A percentile compares a stretch with the other conserved stretches of the same genome.
These are phyloP conservation scores for Trametopsis cervina DNA, from an alignment of 768 basidiomycete genomes.

Conservation along the genomic window DNA sequence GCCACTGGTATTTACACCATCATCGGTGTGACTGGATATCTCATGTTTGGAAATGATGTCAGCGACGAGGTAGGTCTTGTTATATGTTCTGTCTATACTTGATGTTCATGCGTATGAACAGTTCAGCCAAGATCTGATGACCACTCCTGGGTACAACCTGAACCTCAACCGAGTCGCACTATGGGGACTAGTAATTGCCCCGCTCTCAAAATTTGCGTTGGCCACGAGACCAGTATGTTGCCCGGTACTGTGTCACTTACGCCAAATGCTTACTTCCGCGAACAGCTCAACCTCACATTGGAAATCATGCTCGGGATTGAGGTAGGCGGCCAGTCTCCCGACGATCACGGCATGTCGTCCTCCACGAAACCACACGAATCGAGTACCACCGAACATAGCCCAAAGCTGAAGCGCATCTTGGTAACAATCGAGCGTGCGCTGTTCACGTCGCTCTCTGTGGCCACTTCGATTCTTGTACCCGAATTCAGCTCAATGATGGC, in stretches of 20 bases:
- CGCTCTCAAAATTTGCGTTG: constrained; percentile 85
- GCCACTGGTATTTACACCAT: constrained; percentile 18
- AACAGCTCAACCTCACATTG: constrained; percentile 72
- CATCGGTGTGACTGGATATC: constrained; percentile 59
- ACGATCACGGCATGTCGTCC: constrained; percentile 21
- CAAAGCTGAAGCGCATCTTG: constrained; percentile 32
- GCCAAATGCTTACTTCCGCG: constrained; percentile 1
- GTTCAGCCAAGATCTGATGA: constrained; percentile 80
- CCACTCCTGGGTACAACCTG: constrained; percentile 64
- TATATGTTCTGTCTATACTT: constrained; percentile 1
- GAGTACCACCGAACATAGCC: constrained; percentile 18
- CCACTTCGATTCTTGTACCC: constrained; percentile 69
- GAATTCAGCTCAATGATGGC: constrained; percentile 83
- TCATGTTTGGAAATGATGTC: constrained; percentile 83
- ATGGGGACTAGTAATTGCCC: constrained; percentile 81
- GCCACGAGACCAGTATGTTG: constrained; percentile 67
- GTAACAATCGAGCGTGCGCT: constrained; percentile 48
- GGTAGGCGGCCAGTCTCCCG: constrained; percentile 15
- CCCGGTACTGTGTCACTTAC: not conserved
- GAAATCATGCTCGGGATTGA: constrained; percentile 74
- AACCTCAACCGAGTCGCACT: constrained; percentile 66
- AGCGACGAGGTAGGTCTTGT: constrained; percentile 61
- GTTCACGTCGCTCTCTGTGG: constrained; percentile 54
- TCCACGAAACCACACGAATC: constrained; percentile 2
- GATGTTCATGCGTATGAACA: constrained; percentile 21